Percentiles rank a stretch among this genome's conserved stretches.
These are phyloP conservation scores for Aspergillus wentii DNA, from an alignment of 495 filamentous ascomycete species.

Conservation along the genomic window DNA sequence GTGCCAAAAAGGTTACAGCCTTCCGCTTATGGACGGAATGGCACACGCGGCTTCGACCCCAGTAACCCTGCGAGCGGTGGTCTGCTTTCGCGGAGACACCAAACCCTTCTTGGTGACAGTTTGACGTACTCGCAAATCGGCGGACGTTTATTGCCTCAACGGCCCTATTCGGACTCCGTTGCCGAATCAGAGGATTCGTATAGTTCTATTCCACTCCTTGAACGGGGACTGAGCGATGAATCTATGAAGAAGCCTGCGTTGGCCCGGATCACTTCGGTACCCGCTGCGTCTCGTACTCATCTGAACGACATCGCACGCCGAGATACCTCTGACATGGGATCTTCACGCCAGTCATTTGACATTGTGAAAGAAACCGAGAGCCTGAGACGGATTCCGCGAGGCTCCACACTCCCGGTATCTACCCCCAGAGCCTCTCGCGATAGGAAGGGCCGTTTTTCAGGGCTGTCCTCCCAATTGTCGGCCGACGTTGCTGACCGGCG, in stretches of 20 bases:
- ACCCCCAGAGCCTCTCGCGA: constrained; percentile 48
- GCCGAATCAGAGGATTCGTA: constrained; percentile 65
- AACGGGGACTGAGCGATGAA: constrained; percentile 63
- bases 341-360: constrained; percentile 45
- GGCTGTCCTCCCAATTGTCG: constrained; percentile 77
- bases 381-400: constrained; percentile 45
- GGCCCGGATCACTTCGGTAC: constrained; percentile 1
- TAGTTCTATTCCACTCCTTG: constrained; percentile 70
- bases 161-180: constrained; percentile 36
- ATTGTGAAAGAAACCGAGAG: constrained; percentile 57
- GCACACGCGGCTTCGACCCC: constrained; percentile 6
- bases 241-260: constrained; percentile 38
- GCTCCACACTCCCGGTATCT: constrained; percentile 37
- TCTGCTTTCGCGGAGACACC: constrained; percentile 17
- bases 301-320: constrained; percentile 22
- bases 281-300: constrained; percentile 10
- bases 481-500: constrained; percentile 53
- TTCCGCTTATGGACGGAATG: not conserved
- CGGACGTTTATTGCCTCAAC: constrained; percentile 22
- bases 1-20: not conserved
- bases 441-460: constrained; percentile 62
- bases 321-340: constrained; percentile 29
- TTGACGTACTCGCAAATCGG: constrained; percentile 26
- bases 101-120: constrained; percentile 20
- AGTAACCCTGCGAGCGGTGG: too few species aligned